Conservation (phyloP, 2,329 filamentous ascomycete species). For the Aureobasidium sp. region DNA sequence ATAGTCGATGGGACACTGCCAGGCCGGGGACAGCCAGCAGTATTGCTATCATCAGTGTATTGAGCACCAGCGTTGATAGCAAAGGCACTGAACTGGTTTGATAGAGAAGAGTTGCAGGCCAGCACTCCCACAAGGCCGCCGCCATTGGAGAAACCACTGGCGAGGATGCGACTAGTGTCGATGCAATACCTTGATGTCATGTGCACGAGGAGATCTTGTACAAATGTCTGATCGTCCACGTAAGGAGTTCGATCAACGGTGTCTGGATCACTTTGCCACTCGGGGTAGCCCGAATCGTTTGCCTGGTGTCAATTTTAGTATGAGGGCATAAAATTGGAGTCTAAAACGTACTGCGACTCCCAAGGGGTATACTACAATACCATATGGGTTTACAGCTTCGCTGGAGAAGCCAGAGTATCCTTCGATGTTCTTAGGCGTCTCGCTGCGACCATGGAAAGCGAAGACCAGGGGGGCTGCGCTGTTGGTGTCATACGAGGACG, state of each 20-base stretch:
- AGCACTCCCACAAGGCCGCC: constrained; percentile 41
- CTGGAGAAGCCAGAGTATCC: constrained; percentile 39
- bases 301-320: not conserved
- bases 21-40: constrained; percentile 14
- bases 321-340: no score
- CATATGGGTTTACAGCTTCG: constrained; percentile 35
- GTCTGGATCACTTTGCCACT: constrained; percentile 37
- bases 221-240: constrained; percentile 36
- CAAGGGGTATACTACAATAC: constrained; percentile 39
- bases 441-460: constrained; percentile 40
- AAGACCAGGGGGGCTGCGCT: constrained; percentile 37
- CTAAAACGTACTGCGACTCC: constrained; percentile 25
- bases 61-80: constrained; percentile 39
- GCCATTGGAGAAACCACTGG: constrained; percentile 46
- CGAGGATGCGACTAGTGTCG: constrained; percentile 37
- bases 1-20: constrained; percentile 20
- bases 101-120: constrained; percentile 37
- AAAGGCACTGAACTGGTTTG: constrained; percentile 39
- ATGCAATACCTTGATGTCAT: constrained; percentile 36
- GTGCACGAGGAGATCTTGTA: constrained; percentile 32
- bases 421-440: constrained; percentile 33
- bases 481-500: constrained; percentile 31
- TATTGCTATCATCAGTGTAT: constrained; percentile 27
- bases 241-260: constrained; percentile 26
- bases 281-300: constrained; percentile 17